Base-by-base conservation (phyloP, 2,329 filamentous ascomycete genomes). In the Knoxdaviesia proteae region DNA sequence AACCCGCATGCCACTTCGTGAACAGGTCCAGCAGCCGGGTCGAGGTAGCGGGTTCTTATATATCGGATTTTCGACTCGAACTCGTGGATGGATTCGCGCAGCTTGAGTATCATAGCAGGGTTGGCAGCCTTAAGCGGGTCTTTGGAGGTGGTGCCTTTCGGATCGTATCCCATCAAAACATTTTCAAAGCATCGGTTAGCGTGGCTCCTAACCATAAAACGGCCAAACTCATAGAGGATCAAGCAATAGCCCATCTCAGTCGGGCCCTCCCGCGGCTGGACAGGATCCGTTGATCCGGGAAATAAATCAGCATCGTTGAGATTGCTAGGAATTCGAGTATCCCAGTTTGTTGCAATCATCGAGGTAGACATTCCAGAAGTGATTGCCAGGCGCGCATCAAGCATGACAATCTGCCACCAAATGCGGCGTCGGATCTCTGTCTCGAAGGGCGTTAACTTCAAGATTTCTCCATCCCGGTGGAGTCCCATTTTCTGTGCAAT, bases 401-500 rank as follows among this genome's bases (percentile, higher is more conserved):
- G 60, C 44, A 76, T 59, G 40, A 74, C 61, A 31, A 79, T 66
- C 51, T 73, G 67, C 74, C 73, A 77, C 76, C 76, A 81, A 20
- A 80, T 61, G 6, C 77, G 63, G 38, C 76, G 61, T n/a, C 75
- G 66, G 63, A 80, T 79, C 52, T 81, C 74, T 3, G 69, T 69
- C 50, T 80, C 74, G 49, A 78, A 77, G 0, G 74, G 71, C 0
- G 67, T 61, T 2, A 79, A 59, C 2, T 67, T 67, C 5, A 75
- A 59, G 11, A 58, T 54, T 46, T 68, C 65, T 34, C 73, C 74
- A 46, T 80, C 75, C 8, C 71, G 65, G 46, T 80, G 74, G 40
- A 80, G 62, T 1, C 77, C 77, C 64, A 80, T 75, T 51, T 76
- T 75, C 52, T 78, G 71, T 1, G 74, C 75, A 42, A 80, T 72